Percentiles rank a stretch among this genome's conserved stretches.
phyloP scores from a whole-genome alignment of 2,329 filamentous ascomycete species.

The Reticulascus tulasneorum region DNA sequence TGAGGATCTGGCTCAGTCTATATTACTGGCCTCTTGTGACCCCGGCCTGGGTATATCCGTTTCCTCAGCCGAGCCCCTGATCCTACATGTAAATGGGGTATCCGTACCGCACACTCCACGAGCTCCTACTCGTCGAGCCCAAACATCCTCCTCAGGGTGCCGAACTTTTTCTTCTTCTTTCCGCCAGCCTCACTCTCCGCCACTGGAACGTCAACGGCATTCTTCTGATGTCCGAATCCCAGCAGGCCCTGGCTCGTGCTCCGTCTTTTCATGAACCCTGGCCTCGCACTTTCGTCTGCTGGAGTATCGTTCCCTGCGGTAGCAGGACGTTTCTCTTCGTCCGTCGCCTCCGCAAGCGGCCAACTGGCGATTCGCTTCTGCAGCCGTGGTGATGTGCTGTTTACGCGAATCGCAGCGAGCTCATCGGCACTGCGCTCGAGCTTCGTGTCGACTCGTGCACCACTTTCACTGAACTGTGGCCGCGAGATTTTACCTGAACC shows the following conservation, averaged over 20 bases:
- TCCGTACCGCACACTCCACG: neutral
- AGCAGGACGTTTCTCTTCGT: constrained; percentile 24
- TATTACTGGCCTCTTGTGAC: too few species aligned
- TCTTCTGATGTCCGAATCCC: constrained; percentile 14
- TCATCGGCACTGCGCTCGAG: constrained; percentile 57
- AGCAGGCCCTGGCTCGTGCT: constrained; percentile 32
- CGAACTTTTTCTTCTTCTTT: constrained; percentile 64
- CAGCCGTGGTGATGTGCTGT: constrained; percentile 21
- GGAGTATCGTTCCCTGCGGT: constrained; percentile 26
- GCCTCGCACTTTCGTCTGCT: constrained; percentile 13
- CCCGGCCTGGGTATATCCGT: too few species aligned
- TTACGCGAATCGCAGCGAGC: constrained; percentile 40
- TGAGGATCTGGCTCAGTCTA: too few species aligned
- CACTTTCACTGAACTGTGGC: constrained; percentile 48
- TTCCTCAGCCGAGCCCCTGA: too few species aligned
- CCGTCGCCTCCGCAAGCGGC: constrained; percentile 37
- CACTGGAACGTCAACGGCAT: constrained; percentile 9
- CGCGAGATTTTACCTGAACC: constrained; percentile 52
- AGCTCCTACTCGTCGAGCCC: constrained; percentile 39
- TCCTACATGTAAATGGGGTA: too few species aligned
- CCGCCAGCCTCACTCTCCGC: constrained; percentile 11
- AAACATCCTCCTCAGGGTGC: constrained; percentile 62
- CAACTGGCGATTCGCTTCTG: constrained; percentile 34
- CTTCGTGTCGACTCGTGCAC: constrained; percentile 57
- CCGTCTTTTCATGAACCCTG: constrained; percentile 29